Conservation (phyloP, 75 land plant species). For the Cunninghamia lanceolata region DNA sequence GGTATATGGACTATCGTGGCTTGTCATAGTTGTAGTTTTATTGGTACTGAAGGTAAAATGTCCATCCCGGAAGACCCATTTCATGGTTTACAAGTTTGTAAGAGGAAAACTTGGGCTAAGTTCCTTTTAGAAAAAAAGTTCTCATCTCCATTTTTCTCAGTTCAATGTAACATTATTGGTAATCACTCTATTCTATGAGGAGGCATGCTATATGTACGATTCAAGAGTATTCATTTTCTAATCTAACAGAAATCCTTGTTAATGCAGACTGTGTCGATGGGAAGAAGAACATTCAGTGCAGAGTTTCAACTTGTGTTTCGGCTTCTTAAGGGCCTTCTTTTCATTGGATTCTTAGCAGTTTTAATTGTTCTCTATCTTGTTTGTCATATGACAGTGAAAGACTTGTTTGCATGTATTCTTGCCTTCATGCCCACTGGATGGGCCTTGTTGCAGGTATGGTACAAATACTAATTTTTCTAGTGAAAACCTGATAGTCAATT, state of each 20-base stretch:
- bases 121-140: background rate
- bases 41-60: conserved; percentile 68
- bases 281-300: conserved; percentile 77
- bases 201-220: background rate
- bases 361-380: conserved; percentile 54
- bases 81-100: background rate
- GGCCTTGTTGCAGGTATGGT: conserved; percentile 72
- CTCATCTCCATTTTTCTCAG: background rate
- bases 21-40: conserved; percentile 70
- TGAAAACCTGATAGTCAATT: background rate
- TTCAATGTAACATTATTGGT: background rate
- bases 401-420: conserved; percentile 74
- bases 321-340: conserved; percentile 70
- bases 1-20: conserved; percentile 91
- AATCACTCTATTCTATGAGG: background rate
- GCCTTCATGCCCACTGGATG: conserved; percentile 88
- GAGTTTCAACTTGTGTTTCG: conserved; percentile 82
- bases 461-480: conserved; percentile 13
- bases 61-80: background rate
- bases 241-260: background rate
- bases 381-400: conserved; percentile 53
- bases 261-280: conserved; percentile 69
- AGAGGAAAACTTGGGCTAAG: too few relatives aligned
- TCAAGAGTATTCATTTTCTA: background rate
- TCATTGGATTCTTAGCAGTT: conserved; percentile 64